phyloP scores from a whole-genome alignment of 495 filamentous ascomycete genomes.

The Daldinia vernicosa region DNA sequence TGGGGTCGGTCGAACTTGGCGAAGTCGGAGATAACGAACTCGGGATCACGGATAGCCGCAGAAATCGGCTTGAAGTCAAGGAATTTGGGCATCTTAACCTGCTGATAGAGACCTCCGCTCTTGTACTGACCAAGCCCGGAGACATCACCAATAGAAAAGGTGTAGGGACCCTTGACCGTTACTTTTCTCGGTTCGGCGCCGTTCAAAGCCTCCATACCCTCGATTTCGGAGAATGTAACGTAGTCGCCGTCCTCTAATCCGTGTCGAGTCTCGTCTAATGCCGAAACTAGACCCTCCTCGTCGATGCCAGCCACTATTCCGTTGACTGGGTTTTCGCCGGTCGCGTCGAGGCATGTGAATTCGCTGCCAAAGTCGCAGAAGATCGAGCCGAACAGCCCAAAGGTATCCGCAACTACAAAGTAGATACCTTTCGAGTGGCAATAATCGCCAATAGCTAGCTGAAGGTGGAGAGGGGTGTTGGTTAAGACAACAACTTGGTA shows the following conservation, averaged over 20 bases:
- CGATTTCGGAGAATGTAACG: constrained; percentile 91
- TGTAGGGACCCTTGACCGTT: constrained; percentile 94
- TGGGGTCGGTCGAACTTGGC: constrained; percentile 95
- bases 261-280: constrained; percentile 93
- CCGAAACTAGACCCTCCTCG: constrained; percentile 88
- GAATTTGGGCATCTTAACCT: constrained; percentile 98
- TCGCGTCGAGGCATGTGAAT: constrained; percentile 88
- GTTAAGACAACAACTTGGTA: constrained; percentile 95
- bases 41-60: constrained; percentile 81
- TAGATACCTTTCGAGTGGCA: constrained; percentile 93
- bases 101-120: constrained; percentile 86
- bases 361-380: constrained; percentile 98
- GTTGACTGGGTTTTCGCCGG: constrained; percentile 84
- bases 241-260: constrained; percentile 96
- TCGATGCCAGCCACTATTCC: constrained; percentile 93
- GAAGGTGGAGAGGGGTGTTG: constrained; percentile 78
- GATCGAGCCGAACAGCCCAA: constrained; percentile 91
- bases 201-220: constrained; percentile 93
- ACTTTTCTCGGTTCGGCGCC: constrained; percentile 83
- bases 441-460: constrained; percentile 85
- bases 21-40: constrained; percentile 90
- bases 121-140: constrained; percentile 84
- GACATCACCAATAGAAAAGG: constrained; percentile 96
- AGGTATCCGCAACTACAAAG: constrained; percentile 85
- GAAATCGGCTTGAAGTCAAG: constrained; percentile 86